Conservation (phyloP, 495 filamentous ascomycete genomes). For the Aspergillus mulundensis region DNA sequence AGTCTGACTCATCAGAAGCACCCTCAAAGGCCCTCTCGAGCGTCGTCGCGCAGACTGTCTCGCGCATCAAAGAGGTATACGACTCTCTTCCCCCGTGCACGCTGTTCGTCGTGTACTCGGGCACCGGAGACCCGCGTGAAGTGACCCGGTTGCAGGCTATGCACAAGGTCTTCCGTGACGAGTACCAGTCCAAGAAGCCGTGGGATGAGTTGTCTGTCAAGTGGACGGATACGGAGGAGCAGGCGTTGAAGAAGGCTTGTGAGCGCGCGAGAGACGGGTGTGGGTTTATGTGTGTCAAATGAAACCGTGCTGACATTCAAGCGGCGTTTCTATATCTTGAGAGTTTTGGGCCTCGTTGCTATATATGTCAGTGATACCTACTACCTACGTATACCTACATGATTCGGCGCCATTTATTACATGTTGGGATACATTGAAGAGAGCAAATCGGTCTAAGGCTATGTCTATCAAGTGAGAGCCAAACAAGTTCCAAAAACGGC, state of each 20-base stretch:
- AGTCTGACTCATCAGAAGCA: constrained; percentile 3
- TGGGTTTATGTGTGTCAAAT: constrained; percentile 80
- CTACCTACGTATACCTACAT: too few species aligned
- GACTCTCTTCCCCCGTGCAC: constrained; percentile 77
- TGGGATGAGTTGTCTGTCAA: constrained; percentile 86
- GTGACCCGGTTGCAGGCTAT: constrained; percentile 67
- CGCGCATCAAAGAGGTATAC: constrained; percentile 65
- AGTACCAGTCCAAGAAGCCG: constrained; percentile 68
- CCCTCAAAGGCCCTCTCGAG: constrained; percentile 30
- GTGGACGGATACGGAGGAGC: constrained; percentile 88
- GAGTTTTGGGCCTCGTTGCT: too few species aligned
- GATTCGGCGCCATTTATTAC: too few species aligned
- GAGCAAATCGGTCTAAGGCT: too few species aligned
- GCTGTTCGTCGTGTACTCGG: constrained; percentile 81
- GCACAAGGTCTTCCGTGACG: constrained; percentile 68
- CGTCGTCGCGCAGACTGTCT: constrained; percentile 45
- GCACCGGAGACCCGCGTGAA: constrained; percentile 81
- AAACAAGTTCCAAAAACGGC: background rate
- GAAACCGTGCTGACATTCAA: background rate
- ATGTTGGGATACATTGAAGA: too few species aligned
- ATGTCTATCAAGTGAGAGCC: too few species aligned
- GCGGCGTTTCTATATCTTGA: too few species aligned
- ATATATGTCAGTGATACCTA: too few species aligned
- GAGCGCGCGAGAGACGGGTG: constrained; percentile 68
- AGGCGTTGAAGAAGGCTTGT: constrained; percentile 68